phyloP scores from a whole-genome alignment of 805 yeast species.

The Candida tibetensis region DNA sequence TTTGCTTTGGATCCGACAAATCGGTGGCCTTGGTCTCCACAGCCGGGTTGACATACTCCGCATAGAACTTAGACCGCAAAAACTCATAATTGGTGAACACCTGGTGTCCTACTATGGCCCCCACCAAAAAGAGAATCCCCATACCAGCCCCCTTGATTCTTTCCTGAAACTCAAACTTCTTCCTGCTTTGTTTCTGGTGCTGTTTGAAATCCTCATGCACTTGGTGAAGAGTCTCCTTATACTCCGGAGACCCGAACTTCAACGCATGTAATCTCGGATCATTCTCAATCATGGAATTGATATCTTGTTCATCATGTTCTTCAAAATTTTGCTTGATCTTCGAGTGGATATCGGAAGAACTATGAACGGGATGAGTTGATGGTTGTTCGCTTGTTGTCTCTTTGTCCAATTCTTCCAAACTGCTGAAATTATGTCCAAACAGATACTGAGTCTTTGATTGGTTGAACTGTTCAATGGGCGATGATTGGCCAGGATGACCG shows the following conservation, averaged over 20 bases:
- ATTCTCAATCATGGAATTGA: slow-evolving; percentile 24
- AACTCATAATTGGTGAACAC: slow-evolving; percentile 41
- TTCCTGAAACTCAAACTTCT: slow-evolving; percentile 40
- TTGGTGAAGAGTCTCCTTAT: slow-evolving; percentile 28
- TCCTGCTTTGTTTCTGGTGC: slow-evolving; percentile 25
- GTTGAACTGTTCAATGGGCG: slow-evolving; percentile 39
- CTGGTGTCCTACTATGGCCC: slow-evolving; percentile 41
- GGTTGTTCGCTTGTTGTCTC: slow-evolving; percentile 9
- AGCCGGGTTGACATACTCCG: slow-evolving; percentile 33
- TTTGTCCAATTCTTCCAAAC: slow-evolving; percentile 17
- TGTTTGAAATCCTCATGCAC: slow-evolving; percentile 26
- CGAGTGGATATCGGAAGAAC: slow-evolving; percentile 2
- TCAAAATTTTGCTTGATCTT: slow-evolving; percentile 11
- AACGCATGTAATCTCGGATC: slow-evolving; percentile 32
- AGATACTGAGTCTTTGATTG: slow-evolving; percentile 28
- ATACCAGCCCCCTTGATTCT: slow-evolving; percentile 42
- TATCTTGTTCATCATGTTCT: slow-evolving; percentile 11
- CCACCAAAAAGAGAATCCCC: slow-evolving; percentile 41
- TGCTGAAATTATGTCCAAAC: slow-evolving; percentile 23
- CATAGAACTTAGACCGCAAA: slow-evolving; percentile 32
- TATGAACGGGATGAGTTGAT: slow-evolving; percentile 3
- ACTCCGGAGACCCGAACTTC: slow-evolving; percentile 34
- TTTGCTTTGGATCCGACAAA: slow-evolving; percentile 29
- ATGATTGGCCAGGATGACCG: slow-evolving; percentile 3
- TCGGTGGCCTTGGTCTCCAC: slow-evolving; percentile 38